Evolutionary conservation across 768 basidiomycete genomes (phyloP).

Genomic region (Leucogyrophana mollusca): DNA sequence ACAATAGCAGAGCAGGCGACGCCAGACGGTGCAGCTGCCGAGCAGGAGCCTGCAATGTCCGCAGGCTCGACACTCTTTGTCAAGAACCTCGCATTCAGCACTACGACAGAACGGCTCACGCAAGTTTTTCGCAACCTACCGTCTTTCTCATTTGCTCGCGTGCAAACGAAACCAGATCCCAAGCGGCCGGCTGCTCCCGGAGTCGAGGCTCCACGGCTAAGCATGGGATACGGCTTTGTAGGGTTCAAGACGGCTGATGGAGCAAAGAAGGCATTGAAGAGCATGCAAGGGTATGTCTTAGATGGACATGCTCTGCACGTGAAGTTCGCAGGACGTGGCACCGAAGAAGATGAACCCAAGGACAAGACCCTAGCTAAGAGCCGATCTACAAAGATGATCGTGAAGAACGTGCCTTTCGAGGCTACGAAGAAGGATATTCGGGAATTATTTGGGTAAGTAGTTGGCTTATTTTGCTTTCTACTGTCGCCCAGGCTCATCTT

Average conservation of each 20-base stretch:
- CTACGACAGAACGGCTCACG: constrained; percentile 69
- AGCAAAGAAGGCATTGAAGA: constrained; percentile 72
- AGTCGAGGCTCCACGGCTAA: constrained; percentile 52
- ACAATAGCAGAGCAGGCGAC: constrained; percentile 44
- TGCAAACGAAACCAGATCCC: constrained; percentile 90
- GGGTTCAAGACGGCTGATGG: constrained; percentile 79
- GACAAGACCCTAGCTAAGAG: constrained; percentile 45
- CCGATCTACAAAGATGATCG: constrained; percentile 89
- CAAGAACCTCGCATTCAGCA: constrained; percentile 95
- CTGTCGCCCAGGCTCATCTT: constrained; percentile 5
- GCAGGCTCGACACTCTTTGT: constrained; percentile 86
- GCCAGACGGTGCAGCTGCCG: constrained; percentile 29
- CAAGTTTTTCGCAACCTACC: constrained; percentile 73
- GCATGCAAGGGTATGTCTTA: constrained; percentile 77
- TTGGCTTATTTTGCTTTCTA: constrained; percentile 27
- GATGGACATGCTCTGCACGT: constrained; percentile 86
- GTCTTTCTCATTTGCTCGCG: constrained; percentile 80
- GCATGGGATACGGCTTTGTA: constrained; percentile 97
- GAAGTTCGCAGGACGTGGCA: constrained; percentile 83
- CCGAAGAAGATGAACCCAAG: constrained; percentile 52
- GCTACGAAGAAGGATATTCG: constrained; percentile 90
- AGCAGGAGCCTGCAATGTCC: constrained; percentile 44
- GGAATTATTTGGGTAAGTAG: constrained; percentile 85
- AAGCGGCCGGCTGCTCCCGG: constrained; percentile 47
- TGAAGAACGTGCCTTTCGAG: constrained; percentile 98